Conservation (phyloP, 768 basidiomycete genomes). For the Tricholoma saponaceum region DNA sequence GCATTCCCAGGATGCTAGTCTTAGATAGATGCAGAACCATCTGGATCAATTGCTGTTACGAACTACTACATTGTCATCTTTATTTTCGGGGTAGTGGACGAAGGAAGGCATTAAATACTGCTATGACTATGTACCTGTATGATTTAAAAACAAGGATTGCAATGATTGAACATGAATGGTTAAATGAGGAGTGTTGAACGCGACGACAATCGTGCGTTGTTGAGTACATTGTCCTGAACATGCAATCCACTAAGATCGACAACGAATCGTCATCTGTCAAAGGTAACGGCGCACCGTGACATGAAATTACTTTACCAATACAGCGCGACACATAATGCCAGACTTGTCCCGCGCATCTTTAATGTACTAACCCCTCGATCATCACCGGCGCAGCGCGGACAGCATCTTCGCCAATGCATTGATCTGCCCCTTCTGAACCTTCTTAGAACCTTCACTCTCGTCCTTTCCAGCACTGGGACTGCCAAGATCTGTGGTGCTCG, state of each 20-base stretch:
- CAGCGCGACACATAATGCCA: slow-evolving; percentile 37
- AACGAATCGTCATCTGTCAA: slow-evolving; percentile 12
- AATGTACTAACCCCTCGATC: slow-evolving; percentile 14
- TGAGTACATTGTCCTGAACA: slow-evolving; percentile 12
- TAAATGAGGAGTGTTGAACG: slow-evolving; percentile 13
- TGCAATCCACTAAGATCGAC: slow-evolving; percentile 14
- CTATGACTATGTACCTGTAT: slow-evolving; percentile 17
- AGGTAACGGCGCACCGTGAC: slow-evolving; percentile 33
- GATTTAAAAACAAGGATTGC: slow-evolving; percentile 11
- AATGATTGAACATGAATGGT: slow-evolving; percentile 16
- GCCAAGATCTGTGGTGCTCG: slow-evolving; percentile 70
- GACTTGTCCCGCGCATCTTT: slow-evolving; percentile 28
- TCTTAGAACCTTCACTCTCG: slow-evolving; percentile 53
- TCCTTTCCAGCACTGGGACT: slow-evolving; percentile 35
- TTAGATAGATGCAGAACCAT: slow-evolving; percentile 6
- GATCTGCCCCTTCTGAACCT: slow-evolving; percentile 88
- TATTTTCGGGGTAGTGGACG: slow-evolving; percentile 1
- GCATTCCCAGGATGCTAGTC: slow-evolving; percentile 36
- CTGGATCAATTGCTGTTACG: slow-evolving; percentile 5
- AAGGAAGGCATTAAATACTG: slow-evolving; percentile 18
- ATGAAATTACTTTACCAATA: slow-evolving; percentile 53
- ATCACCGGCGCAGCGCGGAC: slow-evolving; percentile 66
- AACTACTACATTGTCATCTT: slow-evolving; percentile 11
- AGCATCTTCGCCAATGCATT: slow-evolving; percentile 90
- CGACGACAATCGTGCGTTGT: slow-evolving; percentile 12